A percentile compares a stretch with the other conserved stretches of the same genome.
Evolutionary conservation across 2,329 filamentous ascomycete species (phyloP).

Genomic region (Colletotrichum destructivum): DNA sequence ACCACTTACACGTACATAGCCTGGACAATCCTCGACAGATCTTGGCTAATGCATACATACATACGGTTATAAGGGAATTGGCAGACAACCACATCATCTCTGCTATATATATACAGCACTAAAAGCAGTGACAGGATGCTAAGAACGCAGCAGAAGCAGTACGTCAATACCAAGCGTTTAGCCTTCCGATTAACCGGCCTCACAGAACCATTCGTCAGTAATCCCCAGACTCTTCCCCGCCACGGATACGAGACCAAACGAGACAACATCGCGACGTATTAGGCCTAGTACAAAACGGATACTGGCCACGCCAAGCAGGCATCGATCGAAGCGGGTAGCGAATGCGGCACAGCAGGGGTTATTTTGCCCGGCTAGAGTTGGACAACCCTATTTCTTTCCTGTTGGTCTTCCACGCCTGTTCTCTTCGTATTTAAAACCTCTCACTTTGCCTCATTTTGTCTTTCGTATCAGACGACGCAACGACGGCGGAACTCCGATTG

Average conservation of each 20-base stretch:
- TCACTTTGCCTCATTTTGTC: neutral
- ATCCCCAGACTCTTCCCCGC: neutral
- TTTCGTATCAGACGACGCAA: neutral
- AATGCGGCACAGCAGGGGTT: conserved; percentile 22
- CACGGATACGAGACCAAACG: neutral
- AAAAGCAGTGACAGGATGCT: too few relatives aligned
- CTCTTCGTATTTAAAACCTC: too few relatives aligned
- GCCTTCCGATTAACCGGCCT: too few relatives aligned
- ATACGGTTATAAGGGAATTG: too few relatives aligned
- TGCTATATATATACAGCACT: too few relatives aligned
- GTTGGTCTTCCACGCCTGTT: too few relatives aligned
- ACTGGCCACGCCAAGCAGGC: neutral
- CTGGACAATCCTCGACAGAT: too few relatives aligned
- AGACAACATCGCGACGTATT: neutral
- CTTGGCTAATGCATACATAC: too few relatives aligned
- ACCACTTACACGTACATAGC: too few relatives aligned
- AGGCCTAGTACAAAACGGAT: neutral
- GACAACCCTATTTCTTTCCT: neutral
- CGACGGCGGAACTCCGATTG: neutral
- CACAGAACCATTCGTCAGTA: neutral
- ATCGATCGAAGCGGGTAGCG: neutral
- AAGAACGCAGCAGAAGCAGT: neutral
- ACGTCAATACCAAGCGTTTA: neutral
- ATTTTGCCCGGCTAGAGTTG: neutral
- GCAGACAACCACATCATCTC: too few relatives aligned